These are phyloP conservation scores for Lasiosphaeria miniovina DNA, from an alignment of 495 filamentous ascomycete genomes.

Conservation along the genomic window DNA sequence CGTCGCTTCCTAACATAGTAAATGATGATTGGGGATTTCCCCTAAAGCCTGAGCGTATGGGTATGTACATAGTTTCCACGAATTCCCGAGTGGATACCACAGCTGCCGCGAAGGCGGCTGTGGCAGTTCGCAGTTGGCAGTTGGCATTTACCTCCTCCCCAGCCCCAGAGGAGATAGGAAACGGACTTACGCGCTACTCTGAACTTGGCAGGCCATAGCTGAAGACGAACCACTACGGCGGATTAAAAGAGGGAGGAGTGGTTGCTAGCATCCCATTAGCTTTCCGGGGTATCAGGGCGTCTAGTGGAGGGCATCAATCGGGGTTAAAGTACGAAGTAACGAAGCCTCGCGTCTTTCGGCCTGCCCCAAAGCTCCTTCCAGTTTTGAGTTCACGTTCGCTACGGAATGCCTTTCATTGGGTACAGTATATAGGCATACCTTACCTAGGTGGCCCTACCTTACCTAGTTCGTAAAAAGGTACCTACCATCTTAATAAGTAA, in stretches of 20 bases:
- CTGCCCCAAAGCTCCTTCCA: neutral
- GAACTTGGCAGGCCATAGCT: neutral
- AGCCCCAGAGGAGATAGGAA: neutral
- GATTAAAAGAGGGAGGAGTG: neutral
- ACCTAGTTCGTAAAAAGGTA: too few species aligned
- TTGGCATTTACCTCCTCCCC: too few species aligned
- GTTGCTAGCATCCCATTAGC: neutral
- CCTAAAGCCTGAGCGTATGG: neutral
- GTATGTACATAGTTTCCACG: neutral
- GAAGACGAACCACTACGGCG: neutral
- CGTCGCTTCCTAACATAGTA: neutral
- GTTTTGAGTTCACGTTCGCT: neutral
- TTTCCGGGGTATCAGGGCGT: neutral
- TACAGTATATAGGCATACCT: too few species aligned
- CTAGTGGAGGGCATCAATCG: neutral
- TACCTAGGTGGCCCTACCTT: too few species aligned
- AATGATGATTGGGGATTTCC: too few species aligned
- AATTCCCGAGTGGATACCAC: too few species aligned
- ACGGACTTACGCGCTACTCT: neutral
- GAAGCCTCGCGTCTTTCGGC: too few species aligned
- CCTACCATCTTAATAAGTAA: too few species aligned
- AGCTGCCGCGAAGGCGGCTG: too few species aligned
- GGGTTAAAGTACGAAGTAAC: too few species aligned
- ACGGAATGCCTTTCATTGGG: neutral
- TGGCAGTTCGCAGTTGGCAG: too few species aligned